phyloP scores from a whole-genome alignment of 331 rosid genomes.

The Saraca asoca region DNA sequence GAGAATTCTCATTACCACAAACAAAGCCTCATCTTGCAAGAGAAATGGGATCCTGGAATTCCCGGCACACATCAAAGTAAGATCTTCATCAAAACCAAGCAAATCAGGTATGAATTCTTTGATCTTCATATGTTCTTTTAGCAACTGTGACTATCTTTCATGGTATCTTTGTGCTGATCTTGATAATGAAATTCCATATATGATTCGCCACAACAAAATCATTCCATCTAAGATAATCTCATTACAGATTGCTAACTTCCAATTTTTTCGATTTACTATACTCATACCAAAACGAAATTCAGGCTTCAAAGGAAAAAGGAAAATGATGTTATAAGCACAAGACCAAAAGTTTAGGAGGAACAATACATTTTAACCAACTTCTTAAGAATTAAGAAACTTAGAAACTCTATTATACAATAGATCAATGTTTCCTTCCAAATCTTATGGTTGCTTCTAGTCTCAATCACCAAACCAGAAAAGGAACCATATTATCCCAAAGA shows the following conservation, averaged over 20 bases:
- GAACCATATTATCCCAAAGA: conserved; percentile 38
- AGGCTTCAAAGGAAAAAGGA: not conserved
- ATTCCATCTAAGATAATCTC: no score
- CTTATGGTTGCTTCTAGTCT: conserved; percentile 32
- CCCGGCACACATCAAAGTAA: not conserved
- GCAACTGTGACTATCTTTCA: conserved; percentile 4
- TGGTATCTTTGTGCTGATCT: not conserved
- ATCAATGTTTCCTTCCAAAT: conserved; percentile 31
- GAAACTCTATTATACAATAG: conserved; percentile 42
- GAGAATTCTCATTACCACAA: conserved; percentile 15
- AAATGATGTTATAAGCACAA: conserved; percentile 25
- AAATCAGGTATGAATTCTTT: conserved; percentile 36
- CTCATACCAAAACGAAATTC: conserved; percentile 9
- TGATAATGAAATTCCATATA: no score
- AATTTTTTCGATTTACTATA: no score
- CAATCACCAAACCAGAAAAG: conserved; percentile 27
- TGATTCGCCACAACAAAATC: no score
- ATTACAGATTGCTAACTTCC: no score
- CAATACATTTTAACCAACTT: conserved; percentile 31
- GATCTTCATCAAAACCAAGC: not conserved
- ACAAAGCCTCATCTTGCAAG: conserved; percentile 10
- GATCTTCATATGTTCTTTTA: not conserved
- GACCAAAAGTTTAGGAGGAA: conserved; percentile 14
- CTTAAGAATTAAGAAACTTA: conserved; percentile 28
- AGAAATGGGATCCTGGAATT: no score